phyloP scores from a whole-genome alignment of 306 rosid species.

The Vicia faba region DNA sequence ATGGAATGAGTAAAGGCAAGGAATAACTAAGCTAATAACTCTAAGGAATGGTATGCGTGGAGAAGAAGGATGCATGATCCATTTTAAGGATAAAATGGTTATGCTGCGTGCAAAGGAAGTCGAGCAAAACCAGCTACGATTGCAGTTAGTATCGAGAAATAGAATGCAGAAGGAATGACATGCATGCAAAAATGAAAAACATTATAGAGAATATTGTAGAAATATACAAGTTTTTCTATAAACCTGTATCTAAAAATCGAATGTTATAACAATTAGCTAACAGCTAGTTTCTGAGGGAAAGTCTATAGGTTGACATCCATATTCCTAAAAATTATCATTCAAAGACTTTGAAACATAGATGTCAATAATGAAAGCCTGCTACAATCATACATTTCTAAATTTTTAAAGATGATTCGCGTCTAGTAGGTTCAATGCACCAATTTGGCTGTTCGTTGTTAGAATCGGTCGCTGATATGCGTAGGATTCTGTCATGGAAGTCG shows the following conservation, averaged over 20 bases:
- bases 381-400: constrained; percentile 28
- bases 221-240: constrained; percentile 1
- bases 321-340: constrained; percentile 24
- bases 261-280: constrained; percentile 13
- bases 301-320: constrained; percentile 25
- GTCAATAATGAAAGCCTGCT: constrained; percentile 24
- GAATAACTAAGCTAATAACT: too few species aligned
- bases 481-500: constrained; percentile 56
- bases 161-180: too few species aligned
- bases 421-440: constrained; percentile 62
- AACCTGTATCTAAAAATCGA: constrained; percentile 3
- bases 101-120: too few species aligned
- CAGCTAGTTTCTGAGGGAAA: constrained; percentile 6
- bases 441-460: constrained; percentile 45
- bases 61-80: too few species aligned
- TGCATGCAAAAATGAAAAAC: too few species aligned
- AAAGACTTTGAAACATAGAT: constrained; percentile 23
- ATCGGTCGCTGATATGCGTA: constrained; percentile 55
- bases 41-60: too few species aligned
- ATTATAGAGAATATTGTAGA: too few species aligned
- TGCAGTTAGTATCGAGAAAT: too few species aligned
- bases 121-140: too few species aligned
- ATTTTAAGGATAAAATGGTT: too few species aligned
- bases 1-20: too few species aligned
- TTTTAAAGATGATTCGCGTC: constrained; percentile 38